These are phyloP conservation scores for Tulasnella calospora DNA, from an alignment of 768 basidiomycete genomes.

Conservation along the genomic window DNA sequence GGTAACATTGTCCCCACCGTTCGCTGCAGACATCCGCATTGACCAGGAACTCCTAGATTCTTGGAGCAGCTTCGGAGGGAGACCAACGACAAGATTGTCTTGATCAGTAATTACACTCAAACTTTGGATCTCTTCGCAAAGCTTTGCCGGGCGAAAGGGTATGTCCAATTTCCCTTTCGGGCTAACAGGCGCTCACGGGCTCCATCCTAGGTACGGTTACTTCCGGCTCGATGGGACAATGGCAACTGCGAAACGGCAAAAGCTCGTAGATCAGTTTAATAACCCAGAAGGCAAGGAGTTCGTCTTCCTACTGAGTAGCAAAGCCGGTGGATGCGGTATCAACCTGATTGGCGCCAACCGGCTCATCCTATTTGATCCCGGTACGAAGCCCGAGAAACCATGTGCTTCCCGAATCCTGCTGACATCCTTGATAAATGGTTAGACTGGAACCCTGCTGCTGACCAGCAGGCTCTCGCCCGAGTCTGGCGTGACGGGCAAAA, in stretches of 20 bases:
- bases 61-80: slow-evolving; percentile 73
- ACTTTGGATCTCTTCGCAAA: slow-evolving; percentile 92
- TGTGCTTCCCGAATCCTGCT: not conserved
- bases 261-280: slow-evolving; percentile 95
- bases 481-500: slow-evolving; percentile 99
- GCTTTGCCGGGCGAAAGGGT: slow-evolving; percentile 81
- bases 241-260: slow-evolving; percentile 86
- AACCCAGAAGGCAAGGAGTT: slow-evolving; percentile 90
- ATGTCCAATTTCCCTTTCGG: not conserved
- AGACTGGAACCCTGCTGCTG: slow-evolving; percentile 99
- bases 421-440: not conserved
- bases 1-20: slow-evolving; percentile 45
- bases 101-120: slow-evolving; percentile 96
- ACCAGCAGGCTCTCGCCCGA: slow-evolving; percentile 95
- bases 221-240: slow-evolving; percentile 94
- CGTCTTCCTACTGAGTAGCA: slow-evolving; percentile 88
- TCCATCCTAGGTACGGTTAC: slow-evolving; percentile 65
- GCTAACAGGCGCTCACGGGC: slow-evolving; percentile 15
- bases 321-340: slow-evolving; percentile 94
- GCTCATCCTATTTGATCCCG: slow-evolving; percentile 92
- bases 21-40: slow-evolving; percentile 10
- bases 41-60: slow-evolving; percentile 50
- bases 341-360: slow-evolving; percentile 95
- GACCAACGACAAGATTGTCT: slow-evolving; percentile 90
- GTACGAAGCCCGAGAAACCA: slow-evolving; percentile 38